These are phyloP conservation scores for Phytophthora ohioensis DNA, from an alignment of 352 stramenopile species.

Conservation along the genomic window DNA sequence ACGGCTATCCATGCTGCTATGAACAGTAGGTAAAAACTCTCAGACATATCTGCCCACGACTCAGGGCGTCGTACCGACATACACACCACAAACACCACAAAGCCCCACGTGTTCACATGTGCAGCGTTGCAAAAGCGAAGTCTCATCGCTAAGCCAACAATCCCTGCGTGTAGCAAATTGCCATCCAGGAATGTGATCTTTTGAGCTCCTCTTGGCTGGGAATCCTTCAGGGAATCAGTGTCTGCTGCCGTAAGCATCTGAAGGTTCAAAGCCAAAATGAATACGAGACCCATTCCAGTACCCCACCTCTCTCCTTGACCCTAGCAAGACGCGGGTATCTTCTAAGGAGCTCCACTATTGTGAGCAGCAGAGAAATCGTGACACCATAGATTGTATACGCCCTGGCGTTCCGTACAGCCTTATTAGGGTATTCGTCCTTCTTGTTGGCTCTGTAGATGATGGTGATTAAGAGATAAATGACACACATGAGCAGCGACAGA, in stretches of 20 bases:
- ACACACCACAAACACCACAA: slow-evolving; percentile 47
- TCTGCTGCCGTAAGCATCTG: slow-evolving; percentile 45
- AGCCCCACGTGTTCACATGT: slow-evolving; percentile 52
- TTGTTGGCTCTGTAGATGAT: slow-evolving; percentile 59
- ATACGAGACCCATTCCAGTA: slow-evolving; percentile 42
- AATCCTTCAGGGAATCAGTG: not conserved
- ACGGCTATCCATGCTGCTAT: slow-evolving; percentile 35
- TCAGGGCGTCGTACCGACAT: slow-evolving; percentile 21
- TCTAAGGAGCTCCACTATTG: slow-evolving; percentile 41
- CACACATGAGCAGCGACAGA: slow-evolving; percentile 45
- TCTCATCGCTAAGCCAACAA: slow-evolving; percentile 65
- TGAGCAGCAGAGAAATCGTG: slow-evolving; percentile 34
- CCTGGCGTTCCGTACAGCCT: slow-evolving; percentile 23
- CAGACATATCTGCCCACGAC: slow-evolving; percentile 46
- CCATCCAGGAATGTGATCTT: slow-evolving; percentile 50
- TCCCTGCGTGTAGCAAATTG: slow-evolving; percentile 62
- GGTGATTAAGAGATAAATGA: slow-evolving; percentile 41
- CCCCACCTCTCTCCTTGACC: slow-evolving; percentile 45
- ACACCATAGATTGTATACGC: slow-evolving; percentile 51
- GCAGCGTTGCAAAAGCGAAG: slow-evolving; percentile 68
- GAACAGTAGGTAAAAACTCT: slow-evolving; percentile 58
- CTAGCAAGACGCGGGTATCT: slow-evolving; percentile 44
- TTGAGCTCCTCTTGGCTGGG: slow-evolving; percentile 13
- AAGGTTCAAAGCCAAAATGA: slow-evolving; percentile 49
- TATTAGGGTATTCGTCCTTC: slow-evolving; percentile 25